phyloP scores from a whole-genome alignment of 169 alveolate species.

The Plasmodium ovale region DNA sequence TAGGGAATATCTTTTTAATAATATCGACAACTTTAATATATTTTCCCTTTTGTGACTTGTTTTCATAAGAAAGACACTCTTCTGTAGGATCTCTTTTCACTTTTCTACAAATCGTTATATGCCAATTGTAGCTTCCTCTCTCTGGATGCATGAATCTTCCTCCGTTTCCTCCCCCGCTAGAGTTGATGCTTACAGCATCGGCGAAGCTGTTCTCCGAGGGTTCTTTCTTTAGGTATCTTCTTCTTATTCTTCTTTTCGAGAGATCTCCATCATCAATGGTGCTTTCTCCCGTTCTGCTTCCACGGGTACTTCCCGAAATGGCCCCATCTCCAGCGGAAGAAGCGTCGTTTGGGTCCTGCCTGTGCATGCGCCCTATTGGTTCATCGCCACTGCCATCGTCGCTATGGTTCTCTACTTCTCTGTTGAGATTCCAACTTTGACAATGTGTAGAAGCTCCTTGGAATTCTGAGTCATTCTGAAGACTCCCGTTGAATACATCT shows the following conservation, averaged over 20 bases:
- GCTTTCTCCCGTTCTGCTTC: too few relatives aligned
- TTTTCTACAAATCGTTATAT: constrained; percentile 37
- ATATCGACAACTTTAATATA: constrained; percentile 21
- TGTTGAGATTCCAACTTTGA: too few relatives aligned
- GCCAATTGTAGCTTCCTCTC: constrained; percentile 40
- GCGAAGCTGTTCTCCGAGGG: background rate
- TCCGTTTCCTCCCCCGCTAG: background rate
- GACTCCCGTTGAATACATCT: too few relatives aligned
- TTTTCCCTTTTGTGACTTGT: background rate
- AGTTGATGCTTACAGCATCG: constrained; percentile 48
- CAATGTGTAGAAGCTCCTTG: too few relatives aligned
- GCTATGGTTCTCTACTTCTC: too few relatives aligned
- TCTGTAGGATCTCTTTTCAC: background rate
- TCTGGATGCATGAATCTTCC: background rate
- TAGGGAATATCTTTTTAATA: constrained; percentile 30
- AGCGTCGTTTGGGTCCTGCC: too few relatives aligned
- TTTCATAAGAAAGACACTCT: background rate
- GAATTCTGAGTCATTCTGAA: too few relatives aligned
- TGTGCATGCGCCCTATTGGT: too few relatives aligned
- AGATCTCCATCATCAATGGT: too few relatives aligned
- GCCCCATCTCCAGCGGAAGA: too few relatives aligned
- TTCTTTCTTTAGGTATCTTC: background rate
- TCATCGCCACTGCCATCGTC: too few relatives aligned
- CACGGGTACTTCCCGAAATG: too few relatives aligned
- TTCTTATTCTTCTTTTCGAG: background rate